Conservation (phyloP, 805 yeast species). For the Yamadazyma sp. region DNA sequence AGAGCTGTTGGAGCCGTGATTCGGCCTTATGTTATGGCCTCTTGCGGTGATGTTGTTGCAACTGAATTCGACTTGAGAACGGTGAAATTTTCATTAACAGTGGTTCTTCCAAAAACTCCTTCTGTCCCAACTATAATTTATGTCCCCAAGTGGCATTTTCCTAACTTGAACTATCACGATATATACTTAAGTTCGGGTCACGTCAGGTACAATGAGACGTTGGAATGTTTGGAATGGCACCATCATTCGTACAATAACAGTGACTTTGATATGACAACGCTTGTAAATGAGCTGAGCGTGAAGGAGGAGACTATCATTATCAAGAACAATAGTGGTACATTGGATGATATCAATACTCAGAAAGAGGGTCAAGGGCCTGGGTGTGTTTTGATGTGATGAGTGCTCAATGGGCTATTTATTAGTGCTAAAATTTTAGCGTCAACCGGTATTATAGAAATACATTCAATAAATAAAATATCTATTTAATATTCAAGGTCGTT, state of each 20-base stretch:
- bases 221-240: slow-evolving; percentile 69
- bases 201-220: slow-evolving; percentile 49
- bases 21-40: slow-evolving; percentile 71
- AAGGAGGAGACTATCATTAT: slow-evolving; percentile 33
- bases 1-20: slow-evolving; percentile 74
- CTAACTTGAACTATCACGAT: slow-evolving; percentile 45
- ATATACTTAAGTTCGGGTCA: slow-evolving; percentile 57
- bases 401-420: too few species aligned
- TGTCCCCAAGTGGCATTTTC: slow-evolving; percentile 72
- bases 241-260: slow-evolving; percentile 32
- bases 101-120: slow-evolving; percentile 22
- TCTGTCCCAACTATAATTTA: slow-evolving; percentile 56
- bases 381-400: slow-evolving; percentile 5
- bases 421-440: too few species aligned
- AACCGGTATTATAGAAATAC: too few species aligned
- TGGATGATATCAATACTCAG: slow-evolving; percentile 24
- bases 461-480: too few species aligned
- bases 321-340: slow-evolving; percentile 37
- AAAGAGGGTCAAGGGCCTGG: slow-evolving; percentile 1
- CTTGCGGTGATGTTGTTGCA: slow-evolving; percentile 55
- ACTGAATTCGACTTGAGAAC: slow-evolving; percentile 60
- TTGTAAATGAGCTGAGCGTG: slow-evolving; percentile 8
- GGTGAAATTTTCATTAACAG: slow-evolving; percentile 47
- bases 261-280: slow-evolving; percentile 14
- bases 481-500: neutral